phyloP scores from a whole-genome alignment of 2,329 filamentous ascomycete species.

The Ceratocystis variospora region DNA sequence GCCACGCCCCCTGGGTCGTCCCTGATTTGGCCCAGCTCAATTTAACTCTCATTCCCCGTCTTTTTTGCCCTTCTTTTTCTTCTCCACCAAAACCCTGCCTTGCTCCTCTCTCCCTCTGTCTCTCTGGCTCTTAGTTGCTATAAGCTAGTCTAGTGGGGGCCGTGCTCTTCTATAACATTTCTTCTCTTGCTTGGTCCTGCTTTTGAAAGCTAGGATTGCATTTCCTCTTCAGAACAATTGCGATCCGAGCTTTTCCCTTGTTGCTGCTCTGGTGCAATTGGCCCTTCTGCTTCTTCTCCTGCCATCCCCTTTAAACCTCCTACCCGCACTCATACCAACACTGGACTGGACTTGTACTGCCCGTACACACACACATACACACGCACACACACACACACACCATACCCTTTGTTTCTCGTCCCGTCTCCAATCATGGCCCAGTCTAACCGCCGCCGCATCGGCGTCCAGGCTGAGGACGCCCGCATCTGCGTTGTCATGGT shows the following conservation, averaged over 20 bases:
- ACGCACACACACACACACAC: constrained; percentile 4
- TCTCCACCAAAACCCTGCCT: constrained; percentile 3
- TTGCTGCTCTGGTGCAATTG: background rate
- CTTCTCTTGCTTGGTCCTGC: constrained; percentile 8
- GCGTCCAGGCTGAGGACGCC: constrained; percentile 83
- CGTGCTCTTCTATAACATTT: background rate
- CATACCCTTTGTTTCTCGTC: background rate
- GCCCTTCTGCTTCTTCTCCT: background rate
- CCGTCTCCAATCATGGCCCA: constrained; percentile 11
- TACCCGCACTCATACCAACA: background rate
- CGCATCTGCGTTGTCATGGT: constrained; percentile 99
- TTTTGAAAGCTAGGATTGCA: background rate
- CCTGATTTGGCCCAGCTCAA: constrained; percentile 10
- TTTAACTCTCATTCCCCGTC: constrained; percentile 13
- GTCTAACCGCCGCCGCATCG: constrained; percentile 33
- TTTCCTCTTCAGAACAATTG: background rate
- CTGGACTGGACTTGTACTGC: background rate
- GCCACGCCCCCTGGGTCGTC: background rate
- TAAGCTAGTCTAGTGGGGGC: background rate
- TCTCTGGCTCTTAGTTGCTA: background rate
- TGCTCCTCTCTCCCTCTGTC: background rate
- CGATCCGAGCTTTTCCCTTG: background rate
- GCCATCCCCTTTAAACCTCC: background rate
- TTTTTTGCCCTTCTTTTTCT: constrained; percentile 11
- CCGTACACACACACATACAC: background rate